Conservation (phyloP, 2,329 filamentous ascomycete species). For the Aplosporella prunicola region DNA sequence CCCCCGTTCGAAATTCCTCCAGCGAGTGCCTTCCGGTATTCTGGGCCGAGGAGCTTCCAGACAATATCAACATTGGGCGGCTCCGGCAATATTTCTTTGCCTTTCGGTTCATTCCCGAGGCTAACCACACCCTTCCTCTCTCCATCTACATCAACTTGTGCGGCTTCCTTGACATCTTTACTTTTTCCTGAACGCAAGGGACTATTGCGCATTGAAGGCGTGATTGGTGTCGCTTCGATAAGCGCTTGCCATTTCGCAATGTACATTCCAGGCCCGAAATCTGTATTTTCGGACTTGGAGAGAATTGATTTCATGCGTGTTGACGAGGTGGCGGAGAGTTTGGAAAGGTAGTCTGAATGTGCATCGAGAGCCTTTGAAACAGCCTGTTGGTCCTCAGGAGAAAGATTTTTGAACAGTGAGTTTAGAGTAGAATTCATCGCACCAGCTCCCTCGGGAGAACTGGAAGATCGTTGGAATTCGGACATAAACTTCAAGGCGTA, state of each 20-base stretch:
- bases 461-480: conserved; percentile 40
- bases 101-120: conserved; percentile 14
- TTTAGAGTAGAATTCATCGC: conserved; percentile 34
- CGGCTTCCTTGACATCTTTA: conserved; percentile 27
- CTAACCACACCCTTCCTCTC: conserved; percentile 20
- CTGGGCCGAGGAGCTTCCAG: conserved; percentile 21
- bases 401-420: conserved; percentile 38
- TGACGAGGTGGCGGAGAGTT: conserved; percentile 45
- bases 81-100: conserved; percentile 20
- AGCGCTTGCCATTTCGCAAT: conserved; percentile 63
- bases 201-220: conserved; percentile 47
- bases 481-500: conserved; percentile 52
- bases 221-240: conserved; percentile 60
- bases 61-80: conserved; percentile 22
- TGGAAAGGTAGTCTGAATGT: conserved; percentile 51
- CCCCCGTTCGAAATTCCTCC: conserved; percentile 9
- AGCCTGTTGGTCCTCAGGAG: conserved; percentile 34
- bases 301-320: conserved; percentile 50
- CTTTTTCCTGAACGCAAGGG: conserved; percentile 37
- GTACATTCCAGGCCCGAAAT: conserved; percentile 54
- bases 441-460: conserved; percentile 27
- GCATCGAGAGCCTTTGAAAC: conserved; percentile 48
- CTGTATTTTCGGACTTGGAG: conserved; percentile 17
- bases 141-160: conserved; percentile 26
- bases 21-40: conserved; percentile 25